Percentiles rank a stretch among this genome's conserved stretches.
phyloP scores from a whole-genome alignment of 805 yeast genomes.

The Suhomyces kilbournensis region DNA sequence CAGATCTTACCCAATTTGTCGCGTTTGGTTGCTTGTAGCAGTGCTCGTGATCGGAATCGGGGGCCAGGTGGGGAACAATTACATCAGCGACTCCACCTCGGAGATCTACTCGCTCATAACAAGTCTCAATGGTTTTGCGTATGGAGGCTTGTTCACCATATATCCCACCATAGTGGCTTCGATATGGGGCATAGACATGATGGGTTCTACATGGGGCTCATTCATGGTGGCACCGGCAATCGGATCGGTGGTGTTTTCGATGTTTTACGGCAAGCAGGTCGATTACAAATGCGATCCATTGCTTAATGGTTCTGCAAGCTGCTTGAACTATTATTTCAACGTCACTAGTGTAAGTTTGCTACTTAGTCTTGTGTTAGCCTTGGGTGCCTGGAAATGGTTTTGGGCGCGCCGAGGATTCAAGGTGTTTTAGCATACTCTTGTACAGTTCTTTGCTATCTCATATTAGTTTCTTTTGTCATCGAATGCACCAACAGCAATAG shows the following conservation, averaged over 20 bases:
- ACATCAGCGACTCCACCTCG: background rate
- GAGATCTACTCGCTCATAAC: conserved; percentile 26
- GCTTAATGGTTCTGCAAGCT: conserved; percentile 10
- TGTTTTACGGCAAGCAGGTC: conserved; percentile 62
- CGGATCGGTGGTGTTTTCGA: conserved; percentile 68
- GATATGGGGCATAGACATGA: conserved; percentile 82
- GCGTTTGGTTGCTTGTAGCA: conserved; percentile 30
- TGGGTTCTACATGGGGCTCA: conserved; percentile 92
- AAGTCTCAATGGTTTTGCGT: conserved; percentile 60
- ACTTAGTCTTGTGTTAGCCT: conserved; percentile 22
- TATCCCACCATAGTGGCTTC: conserved; percentile 82
- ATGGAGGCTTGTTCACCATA: conserved; percentile 83
- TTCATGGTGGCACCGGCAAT: conserved; percentile 87
- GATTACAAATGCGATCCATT: conserved; percentile 39
- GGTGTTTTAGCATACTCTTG: conserved; percentile 14
- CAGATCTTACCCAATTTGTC: conserved; percentile 26
- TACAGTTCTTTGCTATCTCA: background rate
- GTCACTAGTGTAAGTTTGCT: conserved; percentile 24
- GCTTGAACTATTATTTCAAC: conserved; percentile 27
- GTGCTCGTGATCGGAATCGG: conserved; percentile 26
- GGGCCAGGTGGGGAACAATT: conserved; percentile 25
- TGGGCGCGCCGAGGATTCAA: conserved; percentile 31
- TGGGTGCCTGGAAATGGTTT: conserved; percentile 26
- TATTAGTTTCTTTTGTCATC: background rate
- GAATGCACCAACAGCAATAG: background rate